These are phyloP conservation scores for Rheum nobile DNA, from an alignment of 148 eudicot species.

Conservation along the genomic window DNA sequence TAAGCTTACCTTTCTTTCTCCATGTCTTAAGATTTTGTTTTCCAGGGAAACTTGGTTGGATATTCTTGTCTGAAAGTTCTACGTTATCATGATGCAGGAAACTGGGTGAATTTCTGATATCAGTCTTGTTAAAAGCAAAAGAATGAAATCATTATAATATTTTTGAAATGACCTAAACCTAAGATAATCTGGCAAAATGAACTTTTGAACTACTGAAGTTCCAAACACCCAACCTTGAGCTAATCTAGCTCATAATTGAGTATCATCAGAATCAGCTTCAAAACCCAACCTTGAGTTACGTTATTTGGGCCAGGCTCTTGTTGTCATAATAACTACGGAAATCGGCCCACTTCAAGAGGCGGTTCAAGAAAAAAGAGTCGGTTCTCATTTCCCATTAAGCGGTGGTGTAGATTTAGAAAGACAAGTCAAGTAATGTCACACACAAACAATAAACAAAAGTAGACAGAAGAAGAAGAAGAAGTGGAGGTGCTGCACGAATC, in stretches of 20 bases:
- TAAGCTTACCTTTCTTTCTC: background rate
- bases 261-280: too few species aligned
- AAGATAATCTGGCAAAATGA: too few species aligned
- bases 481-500: slow-evolving; percentile 2
- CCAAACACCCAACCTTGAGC: too few species aligned
- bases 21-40: background rate
- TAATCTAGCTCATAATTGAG: too few species aligned
- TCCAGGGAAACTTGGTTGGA: background rate
- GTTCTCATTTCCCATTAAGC: background rate
- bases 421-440: background rate
- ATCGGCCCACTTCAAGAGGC: background rate
- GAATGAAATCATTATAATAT: too few species aligned
- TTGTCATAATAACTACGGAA: too few species aligned
- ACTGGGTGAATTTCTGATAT: background rate
- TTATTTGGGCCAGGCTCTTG: too few species aligned
- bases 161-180: too few species aligned
- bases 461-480: background rate
- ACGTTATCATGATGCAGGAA: background rate
- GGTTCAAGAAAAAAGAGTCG: background rate
- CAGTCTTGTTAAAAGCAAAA: too few species aligned
- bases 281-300: too few species aligned
- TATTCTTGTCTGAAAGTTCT: background rate
- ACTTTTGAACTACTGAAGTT: too few species aligned
- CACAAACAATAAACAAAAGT: background rate
- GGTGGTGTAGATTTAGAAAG: background rate